These are phyloP conservation scores for Penicillium ucsense DNA, from an alignment of 495 filamentous ascomycete species.

Conservation along the genomic window DNA sequence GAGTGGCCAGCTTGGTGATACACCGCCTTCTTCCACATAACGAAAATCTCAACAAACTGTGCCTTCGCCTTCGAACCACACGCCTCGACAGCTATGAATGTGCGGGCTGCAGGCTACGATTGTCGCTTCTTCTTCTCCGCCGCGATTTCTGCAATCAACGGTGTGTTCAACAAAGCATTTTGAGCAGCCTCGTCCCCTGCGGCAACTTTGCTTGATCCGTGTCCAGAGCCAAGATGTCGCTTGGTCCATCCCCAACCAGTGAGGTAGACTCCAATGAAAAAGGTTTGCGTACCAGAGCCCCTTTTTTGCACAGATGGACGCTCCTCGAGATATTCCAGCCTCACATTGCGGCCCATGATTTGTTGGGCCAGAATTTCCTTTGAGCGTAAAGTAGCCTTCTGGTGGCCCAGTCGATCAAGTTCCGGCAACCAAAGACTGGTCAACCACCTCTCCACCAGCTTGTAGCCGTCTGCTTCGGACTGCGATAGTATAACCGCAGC, in stretches of 20 bases:
- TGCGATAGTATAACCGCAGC: conserved; percentile 65
- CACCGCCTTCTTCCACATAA: too few species aligned
- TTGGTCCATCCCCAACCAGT: conserved; percentile 63
- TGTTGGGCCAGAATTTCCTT: conserved; percentile 48
- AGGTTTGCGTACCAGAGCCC: conserved; percentile 43
- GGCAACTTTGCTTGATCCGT: conserved; percentile 59
- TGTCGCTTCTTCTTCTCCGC: background rate
- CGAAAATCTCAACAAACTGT: too few species aligned
- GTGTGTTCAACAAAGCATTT: conserved; percentile 51
- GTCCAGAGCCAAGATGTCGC: conserved; percentile 55
- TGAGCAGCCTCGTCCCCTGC: conserved; percentile 64
- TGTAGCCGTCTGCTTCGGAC: conserved; percentile 51
- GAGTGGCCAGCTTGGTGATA: too few species aligned
- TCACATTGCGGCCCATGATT: conserved; percentile 50
- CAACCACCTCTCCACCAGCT: conserved; percentile 56
- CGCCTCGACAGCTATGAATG: background rate
- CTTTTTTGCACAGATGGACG: conserved; percentile 40
- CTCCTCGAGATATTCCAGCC: conserved; percentile 56
- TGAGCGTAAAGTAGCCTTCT: conserved; percentile 28
- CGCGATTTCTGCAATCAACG: conserved; percentile 45
- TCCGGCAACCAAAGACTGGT: conserved; percentile 55
- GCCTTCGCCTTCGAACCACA: background rate
- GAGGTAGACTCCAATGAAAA: conserved; percentile 63
- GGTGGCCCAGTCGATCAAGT: conserved; percentile 23
- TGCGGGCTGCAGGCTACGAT: background rate